Conservation (phyloP, 306 rosid species). For the Datisca glomerata region DNA sequence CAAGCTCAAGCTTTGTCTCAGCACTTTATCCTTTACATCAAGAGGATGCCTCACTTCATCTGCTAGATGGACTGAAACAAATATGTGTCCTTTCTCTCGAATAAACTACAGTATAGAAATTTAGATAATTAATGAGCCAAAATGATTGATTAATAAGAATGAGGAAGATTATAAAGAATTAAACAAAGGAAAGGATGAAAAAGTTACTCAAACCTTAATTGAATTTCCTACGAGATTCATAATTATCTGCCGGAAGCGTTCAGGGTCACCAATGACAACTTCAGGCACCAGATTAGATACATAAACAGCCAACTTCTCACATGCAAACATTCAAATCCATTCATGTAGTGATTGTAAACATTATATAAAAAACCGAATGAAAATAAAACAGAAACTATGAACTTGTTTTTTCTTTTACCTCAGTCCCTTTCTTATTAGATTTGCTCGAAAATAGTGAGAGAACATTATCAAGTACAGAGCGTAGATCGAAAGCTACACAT, state of each 20-base stretch:
- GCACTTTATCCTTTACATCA: conserved; percentile 53
- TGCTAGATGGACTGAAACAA: conserved; percentile 76
- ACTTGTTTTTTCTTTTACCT: no score
- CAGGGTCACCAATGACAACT: conserved; percentile 79
- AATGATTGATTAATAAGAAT: no score
- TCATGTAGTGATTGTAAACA: no score
- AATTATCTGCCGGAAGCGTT: conserved; percentile 78
- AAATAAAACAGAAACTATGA: no score
- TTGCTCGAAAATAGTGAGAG: conserved; percentile 55
- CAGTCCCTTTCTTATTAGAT: conserved; percentile 56
- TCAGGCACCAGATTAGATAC: conserved; percentile 72
- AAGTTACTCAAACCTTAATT: conserved; percentile 75
- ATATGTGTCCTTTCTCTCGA: conserved; percentile 62
- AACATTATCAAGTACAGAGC: conserved; percentile 64
- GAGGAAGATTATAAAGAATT: no score
- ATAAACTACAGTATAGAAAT: conserved; percentile 97
- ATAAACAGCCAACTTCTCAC: conserved; percentile 76
- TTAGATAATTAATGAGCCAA: no score
- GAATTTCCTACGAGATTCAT: conserved; percentile 86
- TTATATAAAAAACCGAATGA: no score
- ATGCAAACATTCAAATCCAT: no score
- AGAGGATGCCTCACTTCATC: conserved; percentile 58
- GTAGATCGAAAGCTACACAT: conserved; percentile 66
- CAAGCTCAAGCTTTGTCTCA: conserved; percentile 46
- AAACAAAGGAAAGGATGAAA: no score